phyloP scores from a whole-genome alignment of 106 monocot species.

The Vanilla planifolia region DNA sequence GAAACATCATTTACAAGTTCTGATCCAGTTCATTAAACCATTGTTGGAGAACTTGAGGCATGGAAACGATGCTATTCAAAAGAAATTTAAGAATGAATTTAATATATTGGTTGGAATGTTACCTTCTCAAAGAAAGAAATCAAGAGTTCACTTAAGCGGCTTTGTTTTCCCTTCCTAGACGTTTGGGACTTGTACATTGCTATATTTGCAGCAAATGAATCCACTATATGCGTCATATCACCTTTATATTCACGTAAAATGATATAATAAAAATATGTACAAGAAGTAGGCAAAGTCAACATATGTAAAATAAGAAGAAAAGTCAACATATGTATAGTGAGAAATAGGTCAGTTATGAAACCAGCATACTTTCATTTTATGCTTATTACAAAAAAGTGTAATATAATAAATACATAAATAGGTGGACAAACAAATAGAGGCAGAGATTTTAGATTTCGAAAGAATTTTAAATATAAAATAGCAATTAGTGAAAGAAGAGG shows the following conservation, averaged over 20 bases:
- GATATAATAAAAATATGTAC: no score
- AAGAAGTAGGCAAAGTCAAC: not conserved
- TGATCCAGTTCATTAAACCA: not conserved
- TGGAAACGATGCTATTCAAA: not conserved
- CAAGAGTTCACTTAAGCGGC: constrained; percentile 37
- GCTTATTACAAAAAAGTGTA: not conserved
- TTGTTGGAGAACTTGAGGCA: not conserved
- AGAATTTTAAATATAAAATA: not conserved
- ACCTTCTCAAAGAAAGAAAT: constrained; percentile 63
- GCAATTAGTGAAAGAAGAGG: not conserved
- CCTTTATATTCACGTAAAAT: constrained; percentile 6
- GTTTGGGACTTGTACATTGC: constrained; percentile 16
- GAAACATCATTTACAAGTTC: not conserved
- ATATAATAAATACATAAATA: no score
- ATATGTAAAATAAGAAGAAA: not conserved
- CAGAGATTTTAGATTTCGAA: not conserved
- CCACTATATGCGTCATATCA: constrained; percentile 22
- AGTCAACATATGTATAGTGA: no score
- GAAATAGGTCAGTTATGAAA: no score
- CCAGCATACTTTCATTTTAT: not conserved
- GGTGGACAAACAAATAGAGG: not conserved
- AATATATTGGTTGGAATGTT: constrained; percentile 11
- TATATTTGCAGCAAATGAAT: constrained; percentile 27
- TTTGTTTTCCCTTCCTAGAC: constrained; percentile 22
- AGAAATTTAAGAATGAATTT: not conserved